These are phyloP conservation scores for Hysterium pulicare DNA, from an alignment of 2,329 filamentous ascomycete species.

Conservation along the genomic window DNA sequence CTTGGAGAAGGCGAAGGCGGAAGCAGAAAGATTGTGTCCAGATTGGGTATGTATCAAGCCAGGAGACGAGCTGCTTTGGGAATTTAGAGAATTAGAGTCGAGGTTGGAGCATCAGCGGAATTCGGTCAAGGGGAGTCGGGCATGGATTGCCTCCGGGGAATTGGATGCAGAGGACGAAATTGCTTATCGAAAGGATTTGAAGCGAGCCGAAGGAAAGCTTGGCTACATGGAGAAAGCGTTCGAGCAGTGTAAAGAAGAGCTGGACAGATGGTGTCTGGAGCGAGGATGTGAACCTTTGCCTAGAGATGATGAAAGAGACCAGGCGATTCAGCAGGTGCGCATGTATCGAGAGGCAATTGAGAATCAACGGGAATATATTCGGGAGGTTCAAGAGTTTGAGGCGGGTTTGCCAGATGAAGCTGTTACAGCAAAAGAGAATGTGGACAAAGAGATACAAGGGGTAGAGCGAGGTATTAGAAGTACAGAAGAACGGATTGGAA, in stretches of 20 bases:
- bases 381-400: neutral
- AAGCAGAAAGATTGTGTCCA: conserved; percentile 6
- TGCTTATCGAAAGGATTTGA: neutral
- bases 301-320: neutral
- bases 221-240: neutral
- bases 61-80: conserved; percentile 5
- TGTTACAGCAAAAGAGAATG: neutral
- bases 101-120: neutral
- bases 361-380: neutral
- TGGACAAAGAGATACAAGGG: neutral
- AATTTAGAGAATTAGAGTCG: conserved; percentile 3
- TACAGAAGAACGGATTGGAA: neutral
- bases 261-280: neutral
- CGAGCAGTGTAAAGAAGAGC: neutral
- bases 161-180: neutral
- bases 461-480: neutral
- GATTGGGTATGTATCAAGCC: conserved; percentile 3
- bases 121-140: neutral
- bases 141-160: neutral
- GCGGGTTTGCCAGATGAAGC: neutral
- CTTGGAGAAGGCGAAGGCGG: conserved; percentile 1
- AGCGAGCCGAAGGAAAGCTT: neutral
- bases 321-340: neutral
- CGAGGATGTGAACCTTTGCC: neutral
- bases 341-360: neutral